Conservation (phyloP, 495 filamentous ascomycete species). For the Penicillium simplicissimum region DNA sequence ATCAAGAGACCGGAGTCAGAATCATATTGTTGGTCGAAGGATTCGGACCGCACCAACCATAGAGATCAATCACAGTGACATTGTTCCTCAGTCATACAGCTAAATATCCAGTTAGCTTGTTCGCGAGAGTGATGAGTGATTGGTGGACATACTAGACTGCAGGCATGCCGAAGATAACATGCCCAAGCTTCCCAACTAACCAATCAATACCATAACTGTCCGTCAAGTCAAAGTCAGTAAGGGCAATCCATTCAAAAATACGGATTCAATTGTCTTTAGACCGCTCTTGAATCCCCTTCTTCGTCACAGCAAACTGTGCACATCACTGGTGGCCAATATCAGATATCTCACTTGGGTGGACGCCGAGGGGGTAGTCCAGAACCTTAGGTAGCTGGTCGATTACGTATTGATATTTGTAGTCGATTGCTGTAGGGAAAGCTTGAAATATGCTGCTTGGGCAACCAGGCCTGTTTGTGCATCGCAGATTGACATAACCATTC, state of each 20-base stretch:
- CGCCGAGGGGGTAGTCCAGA: conserved; percentile 27
- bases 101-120: conserved; percentile 11
- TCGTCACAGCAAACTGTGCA: conserved; percentile 51
- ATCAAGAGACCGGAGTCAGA: not conserved
- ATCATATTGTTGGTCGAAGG: not conserved
- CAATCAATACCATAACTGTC: conserved; percentile 45
- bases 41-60: conserved; percentile 44
- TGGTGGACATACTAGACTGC: conserved; percentile 34
- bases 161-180: conserved; percentile 44
- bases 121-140: not conserved
- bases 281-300: conserved; percentile 43
- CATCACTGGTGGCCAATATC: conserved; percentile 51
- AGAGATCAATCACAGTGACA: conserved; percentile 46
- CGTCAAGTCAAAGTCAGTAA: conserved; percentile 34
- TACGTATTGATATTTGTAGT: conserved; percentile 35
- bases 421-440: conserved; percentile 22
- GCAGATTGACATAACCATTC: conserved; percentile 42
- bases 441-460: conserved; percentile 37
- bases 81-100: conserved; percentile 42
- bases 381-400: conserved; percentile 33
- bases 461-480: conserved; percentile 38
- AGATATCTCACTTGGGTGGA: conserved; percentile 21
- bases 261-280: conserved; percentile 43
- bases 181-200: conserved; percentile 46
- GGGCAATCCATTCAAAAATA: conserved; percentile 44